Conservation (phyloP, 257 asterid species). For the Solanum medicagineum region DNA sequence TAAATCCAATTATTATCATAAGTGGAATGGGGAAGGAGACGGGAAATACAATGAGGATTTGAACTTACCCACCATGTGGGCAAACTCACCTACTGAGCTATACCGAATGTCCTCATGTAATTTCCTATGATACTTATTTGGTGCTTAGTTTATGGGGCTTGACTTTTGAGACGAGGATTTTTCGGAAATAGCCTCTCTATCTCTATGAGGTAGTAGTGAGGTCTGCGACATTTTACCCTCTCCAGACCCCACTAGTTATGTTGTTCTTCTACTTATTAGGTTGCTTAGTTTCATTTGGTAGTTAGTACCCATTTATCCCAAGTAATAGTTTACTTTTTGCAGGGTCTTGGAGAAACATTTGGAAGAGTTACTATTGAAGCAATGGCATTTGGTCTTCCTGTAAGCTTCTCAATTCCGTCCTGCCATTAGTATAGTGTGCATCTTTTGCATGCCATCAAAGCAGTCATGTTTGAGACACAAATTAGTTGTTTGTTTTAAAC, state of each 20-base stretch:
- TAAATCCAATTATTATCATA: neutral
- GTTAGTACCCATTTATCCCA: neutral
- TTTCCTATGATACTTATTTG: neutral
- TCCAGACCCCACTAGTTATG: no score
- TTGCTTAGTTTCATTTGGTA: neutral
- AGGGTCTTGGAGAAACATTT: slow-evolving; percentile 98
- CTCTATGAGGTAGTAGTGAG: no score
- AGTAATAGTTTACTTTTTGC: slow-evolving; percentile 8
- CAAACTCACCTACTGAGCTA: neutral
- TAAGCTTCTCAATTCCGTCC: slow-evolving; percentile 20
- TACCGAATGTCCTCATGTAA: neutral
- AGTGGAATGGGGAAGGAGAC: neutral
- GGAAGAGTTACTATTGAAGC: slow-evolving; percentile 99
- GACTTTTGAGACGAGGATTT: no score
- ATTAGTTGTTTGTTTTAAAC: neutral
- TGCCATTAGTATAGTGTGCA: neutral
- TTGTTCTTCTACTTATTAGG: neutral
- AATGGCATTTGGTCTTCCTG: slow-evolving; percentile 99
- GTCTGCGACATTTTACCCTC: no score
- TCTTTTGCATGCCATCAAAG: neutral
- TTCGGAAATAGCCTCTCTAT: no score
- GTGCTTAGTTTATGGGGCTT: neutral
- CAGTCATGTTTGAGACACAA: neutral
- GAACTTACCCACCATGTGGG: neutral
- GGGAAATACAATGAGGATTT: neutral